phyloP scores from a whole-genome alignment of 108 stramenopile genomes.

The Discostella stelligeroides region DNA sequence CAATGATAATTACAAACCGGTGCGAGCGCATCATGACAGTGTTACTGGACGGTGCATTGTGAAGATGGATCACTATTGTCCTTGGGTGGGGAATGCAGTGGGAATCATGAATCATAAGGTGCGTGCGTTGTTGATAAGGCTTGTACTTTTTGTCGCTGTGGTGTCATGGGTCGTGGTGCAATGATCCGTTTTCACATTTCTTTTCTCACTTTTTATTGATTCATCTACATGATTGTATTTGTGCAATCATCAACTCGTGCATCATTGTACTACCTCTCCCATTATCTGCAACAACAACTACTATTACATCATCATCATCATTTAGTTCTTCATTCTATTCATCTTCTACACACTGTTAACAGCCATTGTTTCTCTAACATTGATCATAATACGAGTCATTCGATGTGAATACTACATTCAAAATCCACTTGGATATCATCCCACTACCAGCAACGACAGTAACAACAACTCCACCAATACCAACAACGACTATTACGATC shows the following conservation, averaged over 20 bases:
- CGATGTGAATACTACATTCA: conserved; percentile 53
- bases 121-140: neutral
- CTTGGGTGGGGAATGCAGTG: conserved; percentile 98
- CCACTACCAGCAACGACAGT: no score
- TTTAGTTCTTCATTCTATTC: conserved; percentile 92
- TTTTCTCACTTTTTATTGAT: neutral
- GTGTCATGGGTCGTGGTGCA: no score
- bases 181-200: neutral
- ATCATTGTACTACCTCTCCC: no score
- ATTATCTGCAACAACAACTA: conserved; percentile 39
- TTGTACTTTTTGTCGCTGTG: neutral
- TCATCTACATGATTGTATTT: neutral
- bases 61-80: conserved; percentile 59
- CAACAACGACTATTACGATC: conserved; percentile 9
- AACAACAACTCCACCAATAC: conserved; percentile 20
- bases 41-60: conserved; percentile 86
- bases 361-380: conserved; percentile 70
- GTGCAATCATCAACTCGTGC: no score
- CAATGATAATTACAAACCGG: conserved; percentile 82
- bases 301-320: neutral
- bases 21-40: conserved; percentile 84
- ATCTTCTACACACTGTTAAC: conserved; percentile 86
- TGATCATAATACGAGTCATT: conserved; percentile 62
- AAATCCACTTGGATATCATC: neutral
- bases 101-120: conserved; percentile 90